A percentile compares a stretch with the other conserved stretches of the same genome.
phyloP scores from a whole-genome alignment of 1,139 yeast species.

The Kurtzmaniella natalensis region DNA sequence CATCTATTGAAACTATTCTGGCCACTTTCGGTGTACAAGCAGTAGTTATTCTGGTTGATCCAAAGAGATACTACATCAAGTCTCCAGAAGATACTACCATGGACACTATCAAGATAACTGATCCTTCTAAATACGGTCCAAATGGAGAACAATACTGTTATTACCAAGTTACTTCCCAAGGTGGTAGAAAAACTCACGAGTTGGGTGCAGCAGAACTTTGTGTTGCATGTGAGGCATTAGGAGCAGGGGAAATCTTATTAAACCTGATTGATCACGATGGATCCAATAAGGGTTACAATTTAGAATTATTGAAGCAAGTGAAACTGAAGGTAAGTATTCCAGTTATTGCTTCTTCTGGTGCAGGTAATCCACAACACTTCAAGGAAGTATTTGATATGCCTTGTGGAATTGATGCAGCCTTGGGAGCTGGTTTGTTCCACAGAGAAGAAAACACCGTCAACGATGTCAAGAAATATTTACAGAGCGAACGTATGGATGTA shows the following conservation, averaged over 20 bases:
- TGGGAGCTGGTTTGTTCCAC: constrained; percentile 98
- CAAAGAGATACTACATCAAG: constrained; percentile 73
- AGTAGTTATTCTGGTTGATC: constrained; percentile 95
- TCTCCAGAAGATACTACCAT: constrained; percentile 59
- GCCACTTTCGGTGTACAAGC: constrained; percentile 93
- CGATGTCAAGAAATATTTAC: constrained; percentile 69
- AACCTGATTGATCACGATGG: constrained; percentile 98
- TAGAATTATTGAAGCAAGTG: constrained; percentile 75
- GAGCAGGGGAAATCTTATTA: constrained; percentile 93
- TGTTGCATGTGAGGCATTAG: constrained; percentile 81
- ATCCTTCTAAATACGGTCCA: constrained; percentile 62
- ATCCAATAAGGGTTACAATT: constrained; percentile 85
- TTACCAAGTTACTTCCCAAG: constrained; percentile 93
- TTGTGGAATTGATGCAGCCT: constrained; percentile 89
- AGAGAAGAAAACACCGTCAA: constrained; percentile 86
- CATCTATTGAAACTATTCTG: constrained; percentile 91
- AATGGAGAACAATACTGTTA: constrained; percentile 84
- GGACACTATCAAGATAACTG: constrained; percentile 42
- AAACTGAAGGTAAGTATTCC: constrained; percentile 78
- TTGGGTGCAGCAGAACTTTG: constrained; percentile 89
- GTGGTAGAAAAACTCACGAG: constrained; percentile 88
- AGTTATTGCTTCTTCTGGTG: constrained; percentile 96
- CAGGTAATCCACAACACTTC: constrained; percentile 89
- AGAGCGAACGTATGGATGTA: constrained; percentile 32
- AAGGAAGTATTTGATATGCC: constrained; percentile 71